Evolutionary conservation across 306 rosid species (phyloP), one percentile per base, ranked within the genome.

Genomic region (Hylodesmum podocarpum): DNA sequence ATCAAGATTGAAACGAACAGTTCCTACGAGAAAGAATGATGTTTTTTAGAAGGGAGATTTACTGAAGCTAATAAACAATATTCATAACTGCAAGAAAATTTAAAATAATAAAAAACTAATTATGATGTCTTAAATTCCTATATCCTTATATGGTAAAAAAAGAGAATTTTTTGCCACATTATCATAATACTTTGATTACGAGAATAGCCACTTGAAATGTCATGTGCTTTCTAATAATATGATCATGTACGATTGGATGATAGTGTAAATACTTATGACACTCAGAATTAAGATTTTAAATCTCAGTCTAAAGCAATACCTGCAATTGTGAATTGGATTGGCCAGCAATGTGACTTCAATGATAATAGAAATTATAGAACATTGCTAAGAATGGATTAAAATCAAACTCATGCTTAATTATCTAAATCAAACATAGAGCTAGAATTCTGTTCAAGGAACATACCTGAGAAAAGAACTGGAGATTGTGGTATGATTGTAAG

Each of bases 401-500:
- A 43, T 25, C 28, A 39, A 53, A 66, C 46, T 16, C 22, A 16
- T 33, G 3, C 31, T 57, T 59, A 43, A 46, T 40, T 29, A 14
- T 55, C 63, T 29, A 72, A 37, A 75, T 36, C 50, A 28, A 16
- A 11, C 40, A 73, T 10, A 81, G 18, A 66, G 54, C 22, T 49
- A 61, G 13, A 43, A 39, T 66, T 71, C 25, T 21, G 57, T 54
- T 65, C 4, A 28, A 19, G 51, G 71, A 41, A 78, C 82, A 76
- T 79, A 88, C 98, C 98, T 12, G 98, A 94, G 82, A 91, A 94
- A 47, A 94, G 91, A 73, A 91, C 88, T 0, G 98, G 98, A 8
- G 97, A 83, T 70, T 91, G 98, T 13, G 98, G 98, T 78, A 94
- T 94, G 88, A 94, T 87, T 28, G 94, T 86, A n/a, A 91, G 94